Conservation (phyloP, 169 alveolate genomes). For the Plasmodium adleri region DNA sequence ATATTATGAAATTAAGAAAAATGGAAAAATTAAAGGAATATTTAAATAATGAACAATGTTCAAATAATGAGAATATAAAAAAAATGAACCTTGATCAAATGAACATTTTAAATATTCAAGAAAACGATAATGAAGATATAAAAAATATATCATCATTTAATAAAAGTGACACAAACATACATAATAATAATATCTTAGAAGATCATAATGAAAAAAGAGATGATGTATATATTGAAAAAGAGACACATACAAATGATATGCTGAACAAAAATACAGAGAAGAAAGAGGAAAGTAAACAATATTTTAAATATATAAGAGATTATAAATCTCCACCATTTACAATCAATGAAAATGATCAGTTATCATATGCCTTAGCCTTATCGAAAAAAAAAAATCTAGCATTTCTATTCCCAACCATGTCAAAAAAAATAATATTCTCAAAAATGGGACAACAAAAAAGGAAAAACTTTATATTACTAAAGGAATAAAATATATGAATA, state of each 20-base stretch:
- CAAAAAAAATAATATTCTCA: constrained; percentile 61
- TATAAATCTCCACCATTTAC: constrained; percentile 60
- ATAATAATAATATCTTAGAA: not conserved
- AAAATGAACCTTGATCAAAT: not conserved
- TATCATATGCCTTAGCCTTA: constrained; percentile 47
- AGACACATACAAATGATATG: not conserved
- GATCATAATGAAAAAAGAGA: constrained; percentile 8
- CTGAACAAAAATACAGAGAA: not conserved
- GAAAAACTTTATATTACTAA: constrained; percentile 46
- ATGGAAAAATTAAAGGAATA: constrained; percentile 16
- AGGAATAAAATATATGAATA: constrained; percentile 3
- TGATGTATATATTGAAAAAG: not conserved
- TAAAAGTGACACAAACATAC: not conserved
- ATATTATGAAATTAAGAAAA: constrained; percentile 36
- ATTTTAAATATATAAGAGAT: constrained; percentile 66
- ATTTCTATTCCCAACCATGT: constrained; percentile 45
- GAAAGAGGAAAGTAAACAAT: constrained; percentile 19
- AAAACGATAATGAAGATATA: not conserved
- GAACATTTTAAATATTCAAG: not conserved
- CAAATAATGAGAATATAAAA: not conserved
- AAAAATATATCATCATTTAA: constrained; percentile 1
- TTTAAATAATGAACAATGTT: constrained; percentile 3
- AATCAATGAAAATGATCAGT: constrained; percentile 26
- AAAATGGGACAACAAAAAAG: constrained; percentile 72
- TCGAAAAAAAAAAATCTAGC: constrained; percentile 40